These are phyloP conservation scores for Tricholoma saponaceum DNA, from an alignment of 768 basidiomycete genomes.

Conservation along the genomic window DNA sequence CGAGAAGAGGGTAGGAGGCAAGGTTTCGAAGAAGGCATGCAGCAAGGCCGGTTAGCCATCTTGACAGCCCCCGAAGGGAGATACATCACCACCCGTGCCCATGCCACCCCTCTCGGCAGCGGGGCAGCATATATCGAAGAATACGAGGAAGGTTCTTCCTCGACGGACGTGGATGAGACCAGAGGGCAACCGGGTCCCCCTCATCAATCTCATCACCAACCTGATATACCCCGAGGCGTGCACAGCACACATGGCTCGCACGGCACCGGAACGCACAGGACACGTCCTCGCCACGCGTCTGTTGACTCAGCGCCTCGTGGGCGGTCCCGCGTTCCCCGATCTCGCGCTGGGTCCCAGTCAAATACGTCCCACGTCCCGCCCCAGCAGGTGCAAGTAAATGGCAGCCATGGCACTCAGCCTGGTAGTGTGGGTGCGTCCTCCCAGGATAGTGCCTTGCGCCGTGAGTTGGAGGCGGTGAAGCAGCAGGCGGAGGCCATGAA, in stretches of 20 bases:
- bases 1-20: slow-evolving; percentile 49
- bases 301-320: neutral
- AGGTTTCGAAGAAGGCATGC: slow-evolving; percentile 44
- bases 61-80: neutral
- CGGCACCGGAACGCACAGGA: neutral
- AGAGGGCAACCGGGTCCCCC: neutral
- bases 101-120: slow-evolving; percentile 10
- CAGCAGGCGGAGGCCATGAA: neutral
- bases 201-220: neutral
- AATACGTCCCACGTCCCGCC: neutral
- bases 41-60: slow-evolving; percentile 37
- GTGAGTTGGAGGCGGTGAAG: slow-evolving; percentile 1
- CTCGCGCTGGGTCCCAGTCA: neutral
- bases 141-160: neutral
- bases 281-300: neutral
- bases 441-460: slow-evolving; percentile 6
- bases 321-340: neutral
- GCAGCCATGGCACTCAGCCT: neutral
- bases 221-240: slow-evolving; percentile 2
- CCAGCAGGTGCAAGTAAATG: neutral
- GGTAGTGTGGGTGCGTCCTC: slow-evolving; percentile 1
- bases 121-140: slow-evolving; percentile 13
- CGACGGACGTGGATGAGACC: neutral
- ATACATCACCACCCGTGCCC: slow-evolving; percentile 6
- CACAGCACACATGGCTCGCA: neutral